Percentiles rank a stretch among this genome's conserved stretches.
Conservation (phyloP, 1,139 yeast species). For the Diutina mesorugosa region DNA sequence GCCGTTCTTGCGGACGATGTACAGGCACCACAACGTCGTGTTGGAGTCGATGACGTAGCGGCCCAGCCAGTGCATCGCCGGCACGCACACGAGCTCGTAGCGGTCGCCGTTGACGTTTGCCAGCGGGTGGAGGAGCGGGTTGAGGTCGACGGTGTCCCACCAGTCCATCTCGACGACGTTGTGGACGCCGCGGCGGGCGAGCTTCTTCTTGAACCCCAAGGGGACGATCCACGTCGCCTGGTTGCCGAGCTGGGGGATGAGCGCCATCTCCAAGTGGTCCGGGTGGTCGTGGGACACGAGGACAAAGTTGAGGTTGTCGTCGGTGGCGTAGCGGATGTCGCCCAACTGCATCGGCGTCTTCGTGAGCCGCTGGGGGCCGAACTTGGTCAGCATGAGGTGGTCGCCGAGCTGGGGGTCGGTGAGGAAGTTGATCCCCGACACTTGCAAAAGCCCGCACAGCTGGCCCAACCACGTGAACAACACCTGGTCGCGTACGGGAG, state of each 20-base stretch:
- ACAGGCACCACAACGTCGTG: constrained; percentile 80
- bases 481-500: constrained; percentile 23
- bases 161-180: constrained; percentile 67
- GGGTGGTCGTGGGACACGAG: constrained; percentile 92
- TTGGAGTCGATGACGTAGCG: constrained; percentile 68
- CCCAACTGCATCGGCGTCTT: constrained; percentile 55
- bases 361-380: constrained; percentile 77
- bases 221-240: constrained; percentile 77
- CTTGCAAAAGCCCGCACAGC: constrained; percentile 66
- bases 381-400: constrained; percentile 42
- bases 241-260: constrained; percentile 47
- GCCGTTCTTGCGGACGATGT: constrained; percentile 50
- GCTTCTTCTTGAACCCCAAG: constrained; percentile 50
- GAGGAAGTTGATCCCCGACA: constrained; percentile 59
- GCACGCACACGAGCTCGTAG: constrained; percentile 78
- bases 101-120: constrained; percentile 18
- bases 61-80: constrained; percentile 98
- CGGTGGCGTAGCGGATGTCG: constrained; percentile 43
- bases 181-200: constrained; percentile 43
- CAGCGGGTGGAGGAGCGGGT: constrained; percentile 13
- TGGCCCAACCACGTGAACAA: constrained; percentile 90
- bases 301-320: constrained; percentile 46
- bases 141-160: constrained; percentile 65
- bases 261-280: constrained; percentile 68
- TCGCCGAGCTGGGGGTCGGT: constrained; percentile 80